Base-by-base conservation (phyloP, 495 filamentous ascomycete genomes). In the Xylaria bambusicola region DNA sequence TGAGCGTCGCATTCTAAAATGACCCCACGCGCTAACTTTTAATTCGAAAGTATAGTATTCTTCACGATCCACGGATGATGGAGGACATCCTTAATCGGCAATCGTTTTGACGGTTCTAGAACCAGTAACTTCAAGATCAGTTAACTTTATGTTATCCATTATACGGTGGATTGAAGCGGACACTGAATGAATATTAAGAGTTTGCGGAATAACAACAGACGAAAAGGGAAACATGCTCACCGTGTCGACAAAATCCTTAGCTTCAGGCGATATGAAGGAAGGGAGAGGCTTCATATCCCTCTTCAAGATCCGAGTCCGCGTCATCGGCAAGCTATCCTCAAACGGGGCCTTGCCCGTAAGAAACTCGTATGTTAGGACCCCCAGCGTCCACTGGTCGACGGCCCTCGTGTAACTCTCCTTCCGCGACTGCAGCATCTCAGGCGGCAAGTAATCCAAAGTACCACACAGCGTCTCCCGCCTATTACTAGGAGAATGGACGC, bases 401-500 rank as follows among this genome's bases (percentile, higher is more conserved):
- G 89, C 88, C 64, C 91, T 86, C 55, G 70, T 86, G 68, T 92
- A 62, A 18, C 24, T 31, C 0, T 2, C 1, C 47, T 80, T 76
- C 56, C 89, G 87, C 2, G 86, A 82, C 65, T 86, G 87, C 69
- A 97, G 81, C 94, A 98, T 98, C 84, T 98, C 94, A 23, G 94
- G 94, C 6, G 94, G 94, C 21, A 98, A 81, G 70, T 98, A 98
- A 73, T 98, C 94, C 20, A 98, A 83, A 9, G 94, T 98, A 63
- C 94, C 94, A 71, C 94, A 98, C 83, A 97, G 91, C 21, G 94
- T 98, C 61, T 92, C 87, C 41, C 94, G 83, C 53, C 93, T 74
- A 75, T 95, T 96, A 66, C 94, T 97, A 8, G 94, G 94, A 21
- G 94, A 93, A 71, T 98, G 94, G n/a, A 97, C 93, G 73, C 88